Base-by-base conservation (phyloP, 2,329 filamentous ascomycete genomes). In the Alternaria incomplexa region DNA sequence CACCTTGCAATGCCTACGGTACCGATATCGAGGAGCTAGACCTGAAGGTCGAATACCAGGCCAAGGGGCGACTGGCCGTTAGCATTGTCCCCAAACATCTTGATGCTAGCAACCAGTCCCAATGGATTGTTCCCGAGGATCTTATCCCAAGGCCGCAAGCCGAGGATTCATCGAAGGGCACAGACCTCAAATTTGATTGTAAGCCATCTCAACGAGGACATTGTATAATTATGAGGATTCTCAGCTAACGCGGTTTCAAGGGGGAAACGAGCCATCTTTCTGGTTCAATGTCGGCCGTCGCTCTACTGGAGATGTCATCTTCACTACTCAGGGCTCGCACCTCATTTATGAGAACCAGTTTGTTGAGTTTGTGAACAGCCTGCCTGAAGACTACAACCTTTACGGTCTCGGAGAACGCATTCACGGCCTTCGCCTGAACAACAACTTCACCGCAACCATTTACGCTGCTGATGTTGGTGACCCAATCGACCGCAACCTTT, bases 341-440 rank as follows among this genome's bases (percentile, higher is more conserved):
- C 79, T 94, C 13, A 87, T 94, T 0, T 94, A 88, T 71, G 90
- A 93, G 73, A 86, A 93, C 68, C 91, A 94, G 71, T 94, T 93
- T 77, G 86, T 93, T 45, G 91, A 93, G 70, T 90, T 94, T 67
- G 85, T 85, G 6, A 90, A 89, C 17, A 75, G 83, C 25, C 77
- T 93, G 13, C 91, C 91, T 0, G 84, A 90, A 62, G 86, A 91
- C 53, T 93, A 93, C 79, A 93, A 93, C 66, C 76, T 93, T 0
- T 93, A 93, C 64, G 91, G 91, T 1, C 82, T 94, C 26, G 91
- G 90, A 15, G 91, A 94, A 79, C 86, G 87, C 1, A 91, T 94
- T 30, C 90, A 91, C 70, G 87, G 86, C 13, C 83, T 94, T 40
- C 84, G 90, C 40, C 83, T 95, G n/a, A 87, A 90, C 25, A 90